Evolutionary conservation across 805 yeast species (phyloP).

Genomic region (Metschnikowia reukaufii): DNA sequence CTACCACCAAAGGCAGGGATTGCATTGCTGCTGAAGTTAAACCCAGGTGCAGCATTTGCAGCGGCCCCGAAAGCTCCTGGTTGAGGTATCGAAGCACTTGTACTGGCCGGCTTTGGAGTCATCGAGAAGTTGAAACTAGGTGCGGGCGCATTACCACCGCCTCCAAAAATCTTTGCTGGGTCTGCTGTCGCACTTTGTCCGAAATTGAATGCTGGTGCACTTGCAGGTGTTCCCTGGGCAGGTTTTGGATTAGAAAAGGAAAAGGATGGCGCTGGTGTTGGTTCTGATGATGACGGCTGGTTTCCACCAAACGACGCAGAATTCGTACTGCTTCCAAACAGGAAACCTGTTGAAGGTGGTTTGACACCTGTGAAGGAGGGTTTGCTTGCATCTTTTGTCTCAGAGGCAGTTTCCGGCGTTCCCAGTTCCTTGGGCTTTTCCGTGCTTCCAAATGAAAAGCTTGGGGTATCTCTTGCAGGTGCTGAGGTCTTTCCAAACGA

Average conservation of each 20-base stretch:
- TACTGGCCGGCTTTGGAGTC: conserved; percentile 3
- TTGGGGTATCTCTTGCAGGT: conserved; percentile 9
- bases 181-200: conserved; percentile 29
- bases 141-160: conserved; percentile 16
- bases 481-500: conserved; percentile 7
- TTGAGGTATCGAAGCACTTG: conserved; percentile 8
- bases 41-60: conserved; percentile 11
- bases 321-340: conserved; percentile 1
- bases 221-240: conserved; percentile 3
- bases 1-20: conserved; percentile 9
- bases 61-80: conserved; percentile 7
- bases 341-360: neutral
- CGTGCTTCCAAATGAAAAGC: conserved; percentile 21
- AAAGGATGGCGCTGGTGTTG: conserved; percentile 15
- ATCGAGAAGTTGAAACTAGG: conserved; percentile 18
- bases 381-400: neutral
- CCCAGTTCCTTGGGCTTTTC: neutral
- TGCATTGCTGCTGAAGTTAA: conserved; percentile 15
- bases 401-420: neutral
- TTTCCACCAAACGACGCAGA: conserved; percentile 4
- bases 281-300: conserved; percentile 8
- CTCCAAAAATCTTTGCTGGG: conserved; percentile 34
- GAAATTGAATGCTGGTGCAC: conserved; percentile 16
- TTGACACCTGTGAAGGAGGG: neutral
- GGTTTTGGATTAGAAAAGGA: conserved; percentile 13